Conservation (phyloP, 2,329 filamentous ascomycete genomes). For the Ophiostoma sp. region DNA sequence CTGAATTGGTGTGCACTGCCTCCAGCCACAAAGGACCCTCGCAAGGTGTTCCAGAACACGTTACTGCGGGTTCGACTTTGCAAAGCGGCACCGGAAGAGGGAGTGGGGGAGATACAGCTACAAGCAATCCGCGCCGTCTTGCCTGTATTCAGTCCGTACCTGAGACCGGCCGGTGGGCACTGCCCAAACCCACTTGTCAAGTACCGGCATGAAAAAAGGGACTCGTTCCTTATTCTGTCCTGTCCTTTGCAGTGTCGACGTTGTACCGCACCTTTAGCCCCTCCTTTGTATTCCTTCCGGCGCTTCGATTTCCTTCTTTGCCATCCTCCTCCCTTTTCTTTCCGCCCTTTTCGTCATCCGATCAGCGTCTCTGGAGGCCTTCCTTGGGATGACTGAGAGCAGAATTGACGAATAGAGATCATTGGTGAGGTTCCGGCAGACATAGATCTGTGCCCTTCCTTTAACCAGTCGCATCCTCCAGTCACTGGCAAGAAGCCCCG, state of each 20-base stretch:
- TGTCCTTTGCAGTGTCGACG: not conserved
- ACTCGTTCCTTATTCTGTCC: not conserved
- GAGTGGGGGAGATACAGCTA: not conserved
- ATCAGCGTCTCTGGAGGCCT: not conserved
- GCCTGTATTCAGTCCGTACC: not conserved
- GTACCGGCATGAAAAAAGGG: not conserved
- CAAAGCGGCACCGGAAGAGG: not conserved
- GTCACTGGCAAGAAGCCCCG: not conserved
- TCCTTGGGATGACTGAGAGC: conserved; percentile 5
- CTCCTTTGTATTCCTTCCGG: not conserved
- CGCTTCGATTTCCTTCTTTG: not conserved
- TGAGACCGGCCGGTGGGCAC: not conserved
- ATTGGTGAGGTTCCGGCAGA: not conserved
- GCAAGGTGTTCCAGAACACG: not conserved
- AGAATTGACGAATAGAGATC: not conserved
- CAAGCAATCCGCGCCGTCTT: not conserved
- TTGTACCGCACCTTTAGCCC: not conserved
- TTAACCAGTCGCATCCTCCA: not conserved
- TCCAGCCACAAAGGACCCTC: not conserved
- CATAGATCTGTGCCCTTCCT: not conserved
- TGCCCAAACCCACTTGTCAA: not conserved
- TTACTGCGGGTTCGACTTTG: not conserved
- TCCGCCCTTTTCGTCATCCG: not conserved
- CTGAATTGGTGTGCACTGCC: not conserved
- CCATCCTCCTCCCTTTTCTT: not conserved